Base-by-base conservation (phyloP, 345 rosid species). In the Anastatica hierochuntica region DNA sequence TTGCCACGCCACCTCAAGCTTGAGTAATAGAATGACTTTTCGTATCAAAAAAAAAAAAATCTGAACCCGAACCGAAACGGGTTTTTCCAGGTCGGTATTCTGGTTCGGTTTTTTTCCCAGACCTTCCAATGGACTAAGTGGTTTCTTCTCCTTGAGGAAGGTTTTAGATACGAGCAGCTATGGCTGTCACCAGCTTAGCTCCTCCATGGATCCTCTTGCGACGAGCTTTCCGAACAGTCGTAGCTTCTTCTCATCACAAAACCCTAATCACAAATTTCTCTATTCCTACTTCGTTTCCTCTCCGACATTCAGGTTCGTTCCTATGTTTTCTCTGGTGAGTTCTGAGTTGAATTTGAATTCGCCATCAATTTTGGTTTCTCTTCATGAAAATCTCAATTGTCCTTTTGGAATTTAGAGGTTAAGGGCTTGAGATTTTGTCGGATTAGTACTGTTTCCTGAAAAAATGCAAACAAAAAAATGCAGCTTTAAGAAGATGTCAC, bases 401-500 rank as follows among this genome's bases (percentile, higher is more conserved):
- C 33, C 43, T 38, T 37, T 17, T 7, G 46, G 10, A 15, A 34
- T 38, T 47, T 13, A 14, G 48, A 10, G 40, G 4, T 36, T 62
- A 3, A 46, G 11, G 38, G n/a, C 5, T n/a, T 53, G 33, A 20
- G 6, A 24, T 4, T 7, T 31, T 7, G 1, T 31, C 36, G n/a
- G 4, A 9, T 6, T 31, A 9, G 12, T 31, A 2, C 33, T 31
- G 19, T 18, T 14, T 33, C 24, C 24, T 21, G 24, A 21, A 5
- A 21, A 2, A 21, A 21, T 21, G 24, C 24, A 21, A 4, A 4
- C 2, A 10, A 26, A 33, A 38, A 55, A 30, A 12, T 51, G 45
- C 60, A 75, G 81, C 73, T 75, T 64, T 78, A 56, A 76, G 82
- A 43, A 59, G 77, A 34, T 76, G 78, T 66, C 77, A 79, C 37